These are phyloP conservation scores for Penstemon davidsonii DNA, from an alignment of 257 asterid genomes.

Conservation along the genomic window DNA sequence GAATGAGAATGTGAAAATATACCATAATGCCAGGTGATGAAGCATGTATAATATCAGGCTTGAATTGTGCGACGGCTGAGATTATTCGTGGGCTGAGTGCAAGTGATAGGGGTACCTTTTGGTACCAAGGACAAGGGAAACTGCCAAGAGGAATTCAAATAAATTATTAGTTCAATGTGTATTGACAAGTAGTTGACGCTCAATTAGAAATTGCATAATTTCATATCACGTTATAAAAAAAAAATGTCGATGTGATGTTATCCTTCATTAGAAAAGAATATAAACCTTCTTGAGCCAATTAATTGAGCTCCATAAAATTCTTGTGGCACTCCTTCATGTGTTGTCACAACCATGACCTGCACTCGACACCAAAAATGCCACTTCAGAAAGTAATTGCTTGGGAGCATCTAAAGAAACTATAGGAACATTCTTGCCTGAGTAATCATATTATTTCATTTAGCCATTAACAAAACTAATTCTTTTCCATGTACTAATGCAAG, in stretches of 20 bases:
- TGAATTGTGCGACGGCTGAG: constrained; percentile 85
- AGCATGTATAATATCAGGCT: constrained; percentile 97
- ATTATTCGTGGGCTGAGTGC: constrained; percentile 99
- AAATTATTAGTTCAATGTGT: constrained; percentile 4
- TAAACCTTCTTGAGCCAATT: constrained; percentile 89
- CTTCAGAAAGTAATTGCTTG: constrained; percentile 13
- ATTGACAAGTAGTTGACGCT: background rate
- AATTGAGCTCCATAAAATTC: constrained; percentile 95
- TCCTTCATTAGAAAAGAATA: constrained; percentile 20
- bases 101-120: constrained; percentile 86
- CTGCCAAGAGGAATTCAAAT: constrained; percentile 43
- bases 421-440: background rate
- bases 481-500: background rate
- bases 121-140: constrained; percentile 92
- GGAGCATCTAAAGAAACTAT: background rate
- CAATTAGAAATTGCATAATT: background rate
- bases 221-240: background rate
- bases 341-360: constrained; percentile 98
- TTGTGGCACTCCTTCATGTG: constrained; percentile 96
- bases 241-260: background rate
- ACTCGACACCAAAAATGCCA: constrained; percentile 24
- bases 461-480: background rate
- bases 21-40: constrained; percentile 99
- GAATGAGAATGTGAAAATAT: constrained; percentile 21
- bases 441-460: background rate